phyloP scores from a whole-genome alignment of 2,329 filamentous ascomycete species.

The Colletotrichum cordylinicola region DNA sequence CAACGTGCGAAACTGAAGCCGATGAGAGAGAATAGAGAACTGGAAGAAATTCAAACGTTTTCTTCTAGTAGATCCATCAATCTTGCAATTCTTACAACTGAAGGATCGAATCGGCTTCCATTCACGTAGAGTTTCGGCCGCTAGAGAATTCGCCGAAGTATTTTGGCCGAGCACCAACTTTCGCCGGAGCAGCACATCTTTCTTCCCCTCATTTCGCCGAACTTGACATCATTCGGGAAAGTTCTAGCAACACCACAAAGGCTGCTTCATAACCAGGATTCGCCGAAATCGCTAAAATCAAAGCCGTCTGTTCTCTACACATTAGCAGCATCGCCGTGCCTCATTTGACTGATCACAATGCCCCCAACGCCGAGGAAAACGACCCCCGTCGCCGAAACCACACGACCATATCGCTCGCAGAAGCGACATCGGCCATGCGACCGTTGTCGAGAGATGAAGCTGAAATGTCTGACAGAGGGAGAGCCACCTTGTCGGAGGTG shows the following conservation, averaged over 20 bases:
- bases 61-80: background rate
- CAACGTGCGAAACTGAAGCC: background rate
- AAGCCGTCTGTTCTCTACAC: background rate
- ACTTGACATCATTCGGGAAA: background rate
- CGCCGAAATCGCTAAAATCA: background rate
- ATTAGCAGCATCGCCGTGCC: background rate
- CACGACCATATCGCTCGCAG: conserved; percentile 18
- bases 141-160: background rate
- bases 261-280: background rate
- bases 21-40: background rate
- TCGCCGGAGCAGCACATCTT: background rate
- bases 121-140: background rate
- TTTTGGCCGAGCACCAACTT: background rate
- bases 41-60: background rate
- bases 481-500: conserved; percentile 1
- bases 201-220: background rate
- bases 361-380: background rate
- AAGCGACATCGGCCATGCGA: conserved; percentile 5
- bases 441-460: background rate
- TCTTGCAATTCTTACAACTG: background rate
- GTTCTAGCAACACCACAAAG: fast-evolving
- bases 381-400: background rate
- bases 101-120: background rate
- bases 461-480: conserved; percentile 15
- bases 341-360: background rate